These are phyloP conservation scores for Setaria viridis DNA, from an alignment of 202 grass and related monocot genomes.

Conservation along the genomic window DNA sequence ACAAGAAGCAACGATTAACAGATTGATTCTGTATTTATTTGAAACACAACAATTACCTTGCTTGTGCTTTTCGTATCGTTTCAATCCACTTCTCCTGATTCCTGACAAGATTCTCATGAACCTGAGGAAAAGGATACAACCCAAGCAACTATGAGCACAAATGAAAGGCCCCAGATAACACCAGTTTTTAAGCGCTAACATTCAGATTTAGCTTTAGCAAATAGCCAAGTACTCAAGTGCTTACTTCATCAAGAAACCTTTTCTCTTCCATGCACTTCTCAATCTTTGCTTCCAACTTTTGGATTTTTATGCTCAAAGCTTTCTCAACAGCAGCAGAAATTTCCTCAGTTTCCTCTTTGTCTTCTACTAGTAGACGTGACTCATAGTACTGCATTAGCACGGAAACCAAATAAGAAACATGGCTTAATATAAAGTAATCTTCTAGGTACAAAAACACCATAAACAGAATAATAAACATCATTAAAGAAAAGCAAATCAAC, in stretches of 20 bases:
- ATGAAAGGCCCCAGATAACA: background rate
- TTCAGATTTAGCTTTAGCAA: conserved; percentile 34
- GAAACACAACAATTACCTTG: conserved; percentile 55
- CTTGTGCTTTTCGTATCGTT: conserved; percentile 64
- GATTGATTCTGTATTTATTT: conserved; percentile 2
- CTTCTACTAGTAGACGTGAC: conserved; percentile 74
- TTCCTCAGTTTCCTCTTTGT: conserved; percentile 83
- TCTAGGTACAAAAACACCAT: conserved; percentile 18
- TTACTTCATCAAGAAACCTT: conserved; percentile 85
- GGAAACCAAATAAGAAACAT: conserved; percentile 38
- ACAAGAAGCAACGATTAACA: conserved; percentile 27
- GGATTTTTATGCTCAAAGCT: conserved; percentile 56
- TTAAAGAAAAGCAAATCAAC: conserved; percentile 16
- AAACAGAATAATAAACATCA: conserved; percentile 28
- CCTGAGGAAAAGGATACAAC: conserved; percentile 49
- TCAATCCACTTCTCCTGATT: conserved; percentile 77
- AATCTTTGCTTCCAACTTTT: conserved; percentile 76
- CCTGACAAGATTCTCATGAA: conserved; percentile 80
- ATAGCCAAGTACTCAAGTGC: conserved; percentile 34
- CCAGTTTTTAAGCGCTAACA: conserved; percentile 28
- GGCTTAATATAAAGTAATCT: background rate
- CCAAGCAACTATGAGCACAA: conserved; percentile 32
- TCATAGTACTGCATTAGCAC: conserved; percentile 77
- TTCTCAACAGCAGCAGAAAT: conserved; percentile 63
- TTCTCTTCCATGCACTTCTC: conserved; percentile 72